phyloP scores from a whole-genome alignment of 768 basidiomycete genomes.

The Cubamyces lactineus region DNA sequence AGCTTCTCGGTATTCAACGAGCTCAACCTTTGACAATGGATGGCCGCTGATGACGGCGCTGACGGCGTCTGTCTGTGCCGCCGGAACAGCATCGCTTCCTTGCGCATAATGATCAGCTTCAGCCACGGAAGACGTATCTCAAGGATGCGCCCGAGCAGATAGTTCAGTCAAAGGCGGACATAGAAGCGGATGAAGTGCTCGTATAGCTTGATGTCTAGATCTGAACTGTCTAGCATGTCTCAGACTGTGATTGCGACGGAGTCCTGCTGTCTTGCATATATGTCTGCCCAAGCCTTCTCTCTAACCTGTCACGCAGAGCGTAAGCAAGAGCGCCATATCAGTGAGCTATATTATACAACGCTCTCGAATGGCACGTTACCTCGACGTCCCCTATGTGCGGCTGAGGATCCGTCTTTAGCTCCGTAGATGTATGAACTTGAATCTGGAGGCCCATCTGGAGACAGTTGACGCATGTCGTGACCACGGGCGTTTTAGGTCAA shows the following conservation, averaged over 20 bases:
- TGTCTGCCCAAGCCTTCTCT: neutral
- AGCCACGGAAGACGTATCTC: too few species aligned
- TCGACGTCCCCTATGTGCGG: neutral
- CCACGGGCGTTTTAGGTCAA: too few species aligned
- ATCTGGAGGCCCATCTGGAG: slow-evolving; percentile 11
- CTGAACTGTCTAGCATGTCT: neutral
- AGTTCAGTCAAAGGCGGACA: too few species aligned
- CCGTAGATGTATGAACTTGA: slow-evolving; percentile 18
- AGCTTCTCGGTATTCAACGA: too few species aligned
- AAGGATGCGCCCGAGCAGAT: too few species aligned
- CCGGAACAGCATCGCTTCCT: too few species aligned
- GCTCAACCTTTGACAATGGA: too few species aligned
- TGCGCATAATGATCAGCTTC: too few species aligned
- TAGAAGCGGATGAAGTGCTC: neutral
- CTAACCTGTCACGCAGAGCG: neutral
- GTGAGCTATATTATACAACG: neutral
- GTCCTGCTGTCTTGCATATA: neutral
- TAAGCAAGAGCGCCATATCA: neutral
- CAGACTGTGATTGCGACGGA: neutral
- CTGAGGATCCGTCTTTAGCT: slow-evolving; percentile 15
- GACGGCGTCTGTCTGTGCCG: too few species aligned
- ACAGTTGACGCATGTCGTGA: neutral
- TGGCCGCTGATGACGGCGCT: too few species aligned
- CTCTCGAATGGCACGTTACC: neutral
- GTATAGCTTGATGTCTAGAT: neutral